Evolutionary conservation across 2,329 filamentous ascomycete species (phyloP), one percentile per base, ranked within the genome.

Genomic region (Alternaria gaisen): DNA sequence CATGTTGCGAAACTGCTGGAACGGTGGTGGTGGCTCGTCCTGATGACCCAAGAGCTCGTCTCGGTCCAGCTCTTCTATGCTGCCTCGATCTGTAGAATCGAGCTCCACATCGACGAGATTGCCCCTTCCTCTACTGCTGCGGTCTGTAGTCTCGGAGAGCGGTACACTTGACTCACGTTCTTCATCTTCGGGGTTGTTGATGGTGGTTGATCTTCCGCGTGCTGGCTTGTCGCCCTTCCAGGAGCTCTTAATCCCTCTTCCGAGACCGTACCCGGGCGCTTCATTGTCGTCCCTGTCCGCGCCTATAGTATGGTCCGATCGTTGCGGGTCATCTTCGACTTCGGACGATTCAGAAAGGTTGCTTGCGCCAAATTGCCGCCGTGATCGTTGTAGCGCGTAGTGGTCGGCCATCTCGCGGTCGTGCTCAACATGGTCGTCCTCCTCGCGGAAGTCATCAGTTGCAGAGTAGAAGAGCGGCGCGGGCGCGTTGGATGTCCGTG

Each of bases 401-500:
- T 95, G 89, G 79, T 98, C 95, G n/a, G 93, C 93, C 34, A 94
- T 92, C 75, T 98, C 94, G 55, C 93, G 85, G 71, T 96, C 92
- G 71, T 92, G 90, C 79, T 97, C 93, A 71, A 92, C 91, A 76
- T 95, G 94, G 63, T 98, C 94, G 65, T 97, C 94, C 74, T 96
- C 92, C 79, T 97, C 94, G 63, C 91, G 89, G 66, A 96, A 95
- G 74, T 96, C 93, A 77, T 97, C 93, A 16, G 93, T 87, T 5
- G 92, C 90, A 73, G 93, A 97, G 79, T 95, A 93, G 79, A 99
- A 98, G n/a, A 99, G 84, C 56, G 95, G 95, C 10, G 94, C 94
- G 68, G 93, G 91, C 59, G 92, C 90, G 44, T 88, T 84, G 5
- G 90, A 87, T 62, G 91, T 89, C 52, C 93, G 87, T 11, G 92